Base-by-base conservation (phyloP, 1,284 basidiomycete species). In the Rhizoctonia solani region DNA sequence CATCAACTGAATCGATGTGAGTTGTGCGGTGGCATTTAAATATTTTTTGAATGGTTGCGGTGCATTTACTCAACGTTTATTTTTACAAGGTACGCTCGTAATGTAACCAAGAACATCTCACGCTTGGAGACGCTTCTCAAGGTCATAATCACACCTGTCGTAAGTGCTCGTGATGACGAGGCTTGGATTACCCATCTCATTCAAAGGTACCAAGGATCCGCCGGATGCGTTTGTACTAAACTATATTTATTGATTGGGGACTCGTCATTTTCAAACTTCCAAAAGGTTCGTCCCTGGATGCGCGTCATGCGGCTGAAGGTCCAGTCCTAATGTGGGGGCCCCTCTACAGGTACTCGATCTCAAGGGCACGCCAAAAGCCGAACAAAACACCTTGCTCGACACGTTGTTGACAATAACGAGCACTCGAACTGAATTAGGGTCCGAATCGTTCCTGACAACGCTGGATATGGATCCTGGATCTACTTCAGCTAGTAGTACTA, bases 391-490 rank as follows among this genome's bases (percentile, higher is more conserved):
- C 72, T 85, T 99, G 8, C 83, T 97, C 41, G 95, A 98, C 76
- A 84, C 88, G 16, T 98, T 98, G 80, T 81, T 98, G 42, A 89
- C 90, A 2, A 88, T 93, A 66, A 96, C 94, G 19, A 94, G 92
- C 70, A 92, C 91, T 3, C 91, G 92, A 74, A 83, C 85, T 32
- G 92, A 97, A 54, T 82, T 98, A 16, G 84, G 90, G 69, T 88
- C 85, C 75, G 89, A 90, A 0, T 97, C 94, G 0, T 98, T 98
- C 82, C 84, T 96, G 52, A 90, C 93, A 0, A 85, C 87, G 0
- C 83, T 98, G 39, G 95, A 98, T 76, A 98, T 98, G 95, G 94
- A 98, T 74, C 91, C 92, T 0, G n/a, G n/a, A n/a, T 76, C 81
- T 0, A 74, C 75, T 34, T 80, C 77, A 37, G 77, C 78, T 16